Percentiles rank a stretch among this genome's conserved stretches.
Evolutionary conservation across 106 monocot genomes (phyloP).

Genomic region (Acorus calamus): DNA sequence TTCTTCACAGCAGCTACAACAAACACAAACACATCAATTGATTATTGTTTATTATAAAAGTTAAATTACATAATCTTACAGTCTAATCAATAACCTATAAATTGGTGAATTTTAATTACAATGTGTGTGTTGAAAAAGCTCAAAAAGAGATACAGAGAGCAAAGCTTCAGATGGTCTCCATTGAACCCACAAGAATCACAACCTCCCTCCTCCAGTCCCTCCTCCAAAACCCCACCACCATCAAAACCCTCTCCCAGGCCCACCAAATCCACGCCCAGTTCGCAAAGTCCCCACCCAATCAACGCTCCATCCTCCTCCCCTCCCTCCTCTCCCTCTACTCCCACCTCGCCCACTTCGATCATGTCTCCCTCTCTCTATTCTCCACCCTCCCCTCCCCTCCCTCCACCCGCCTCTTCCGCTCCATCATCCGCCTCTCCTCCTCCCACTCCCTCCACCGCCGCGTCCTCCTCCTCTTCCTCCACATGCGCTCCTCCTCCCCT

Average conservation of each 20-base stretch:
- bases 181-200: no score
- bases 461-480: conserved; percentile 32
- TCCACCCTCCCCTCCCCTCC: conserved; percentile 20
- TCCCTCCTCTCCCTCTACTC: conserved; percentile 30
- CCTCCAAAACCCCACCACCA: no score
- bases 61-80: no score
- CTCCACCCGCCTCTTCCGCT: conserved; percentile 27
- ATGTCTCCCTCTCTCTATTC: conserved; percentile 21
- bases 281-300: conserved; percentile 19
- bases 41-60: no score
- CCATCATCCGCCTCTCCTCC: conserved; percentile 39
- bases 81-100: no score
- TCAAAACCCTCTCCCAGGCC: conserved; percentile 15
- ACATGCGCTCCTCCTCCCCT: conserved; percentile 17
- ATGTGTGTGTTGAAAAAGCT: no score
- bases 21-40: no score
- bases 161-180: no score
- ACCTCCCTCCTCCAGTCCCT: no score
- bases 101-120: no score
- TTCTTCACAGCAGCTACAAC: no score
- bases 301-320: conserved; percentile 5
- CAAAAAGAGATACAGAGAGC: no score
- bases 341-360: conserved; percentile 17
- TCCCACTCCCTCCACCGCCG: conserved; percentile 34
- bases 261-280: conserved; percentile 58